Evolutionary conservation across 768 basidiomycete species (phyloP).

Genomic region (Rubroboletus pulcherrimus): DNA sequence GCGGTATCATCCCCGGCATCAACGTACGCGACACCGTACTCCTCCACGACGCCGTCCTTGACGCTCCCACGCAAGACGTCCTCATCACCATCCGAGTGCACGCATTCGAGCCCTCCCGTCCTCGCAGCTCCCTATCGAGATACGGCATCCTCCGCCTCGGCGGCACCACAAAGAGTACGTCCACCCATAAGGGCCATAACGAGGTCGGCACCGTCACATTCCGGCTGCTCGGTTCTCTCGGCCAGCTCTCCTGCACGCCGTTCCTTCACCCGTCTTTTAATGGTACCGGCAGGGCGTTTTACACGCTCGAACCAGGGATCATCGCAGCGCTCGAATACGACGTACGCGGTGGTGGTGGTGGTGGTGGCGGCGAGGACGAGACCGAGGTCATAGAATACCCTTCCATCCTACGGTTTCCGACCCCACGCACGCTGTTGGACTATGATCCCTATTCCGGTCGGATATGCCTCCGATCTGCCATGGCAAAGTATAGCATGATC

Average conservation of each 20-base stretch:
- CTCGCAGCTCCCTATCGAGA: neutral
- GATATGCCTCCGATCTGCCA: constrained; percentile 5
- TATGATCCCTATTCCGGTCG: constrained; percentile 22
- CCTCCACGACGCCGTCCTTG: constrained; percentile 10
- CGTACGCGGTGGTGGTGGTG: neutral
- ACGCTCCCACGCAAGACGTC: constrained; percentile 8
- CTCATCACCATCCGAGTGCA: constrained; percentile 7
- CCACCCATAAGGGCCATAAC: neutral
- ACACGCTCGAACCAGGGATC: neutral
- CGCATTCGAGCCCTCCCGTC: neutral
- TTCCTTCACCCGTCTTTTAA: constrained; percentile 13
- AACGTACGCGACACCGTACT: neutral
- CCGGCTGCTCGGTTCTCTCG: neutral
- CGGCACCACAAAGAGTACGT: neutral
- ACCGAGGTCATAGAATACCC: constrained; percentile 4
- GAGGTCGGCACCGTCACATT: constrained; percentile 11
- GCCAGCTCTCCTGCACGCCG: neutral
- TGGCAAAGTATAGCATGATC: neutral
- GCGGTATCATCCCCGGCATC: constrained; percentile 3
- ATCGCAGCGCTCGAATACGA: constrained; percentile 14
- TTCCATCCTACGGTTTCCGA: neutral
- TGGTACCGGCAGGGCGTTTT: constrained; percentile 13
- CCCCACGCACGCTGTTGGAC: constrained; percentile 3
- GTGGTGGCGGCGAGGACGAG: too few relatives aligned
- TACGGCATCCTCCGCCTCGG: constrained; percentile 12